phyloP scores from a whole-genome alignment of 305 asterid species.

The Ilex paraguariensis region DNA sequence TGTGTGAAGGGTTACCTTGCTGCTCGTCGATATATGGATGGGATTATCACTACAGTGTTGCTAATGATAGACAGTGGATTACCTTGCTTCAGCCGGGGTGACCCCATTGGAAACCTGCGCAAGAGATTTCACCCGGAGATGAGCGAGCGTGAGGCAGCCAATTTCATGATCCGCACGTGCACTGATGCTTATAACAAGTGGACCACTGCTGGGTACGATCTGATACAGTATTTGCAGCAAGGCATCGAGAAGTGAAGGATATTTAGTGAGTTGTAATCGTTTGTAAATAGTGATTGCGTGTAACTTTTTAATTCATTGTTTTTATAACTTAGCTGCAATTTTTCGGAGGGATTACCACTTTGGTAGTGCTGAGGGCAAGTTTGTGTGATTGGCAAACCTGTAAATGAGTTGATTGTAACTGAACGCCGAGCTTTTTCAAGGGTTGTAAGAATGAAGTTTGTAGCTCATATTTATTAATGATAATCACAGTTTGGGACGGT shows the following conservation, averaged over 20 bases:
- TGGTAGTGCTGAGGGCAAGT: not conserved
- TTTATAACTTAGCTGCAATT: not conserved
- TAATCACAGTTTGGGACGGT: too few relatives aligned
- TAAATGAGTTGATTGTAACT: too few relatives aligned
- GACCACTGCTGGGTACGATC: conserved; percentile 95
- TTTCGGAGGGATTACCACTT: not conserved
- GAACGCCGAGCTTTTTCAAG: too few relatives aligned
- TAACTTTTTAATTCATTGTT: too few relatives aligned
- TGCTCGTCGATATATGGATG: conserved; percentile 91
- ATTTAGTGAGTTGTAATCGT: too few relatives aligned
- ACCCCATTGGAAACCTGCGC: conserved; percentile 95
- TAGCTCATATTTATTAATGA: too few relatives aligned
- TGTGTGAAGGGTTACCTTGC: conserved; percentile 98
- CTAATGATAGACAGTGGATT: conserved; percentile 93
- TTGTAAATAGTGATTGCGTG: not conserved
- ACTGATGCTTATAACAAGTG: conserved; percentile 92
- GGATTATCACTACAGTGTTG: conserved; percentile 68
- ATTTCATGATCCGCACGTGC: conserved; percentile 82
- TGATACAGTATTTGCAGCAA: conserved; percentile 95
- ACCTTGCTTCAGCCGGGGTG: conserved; percentile 98
- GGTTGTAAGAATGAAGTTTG: too few relatives aligned
- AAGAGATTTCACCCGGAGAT: conserved; percentile 96
- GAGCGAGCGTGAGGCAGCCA: conserved; percentile 98
- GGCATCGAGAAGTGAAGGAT: conserved; percentile 82
- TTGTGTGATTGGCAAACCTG: too few relatives aligned